Evolutionary conservation across 2,329 filamentous ascomycete genomes (phyloP).

Genomic region (Botrytis sinoallii): DNA sequence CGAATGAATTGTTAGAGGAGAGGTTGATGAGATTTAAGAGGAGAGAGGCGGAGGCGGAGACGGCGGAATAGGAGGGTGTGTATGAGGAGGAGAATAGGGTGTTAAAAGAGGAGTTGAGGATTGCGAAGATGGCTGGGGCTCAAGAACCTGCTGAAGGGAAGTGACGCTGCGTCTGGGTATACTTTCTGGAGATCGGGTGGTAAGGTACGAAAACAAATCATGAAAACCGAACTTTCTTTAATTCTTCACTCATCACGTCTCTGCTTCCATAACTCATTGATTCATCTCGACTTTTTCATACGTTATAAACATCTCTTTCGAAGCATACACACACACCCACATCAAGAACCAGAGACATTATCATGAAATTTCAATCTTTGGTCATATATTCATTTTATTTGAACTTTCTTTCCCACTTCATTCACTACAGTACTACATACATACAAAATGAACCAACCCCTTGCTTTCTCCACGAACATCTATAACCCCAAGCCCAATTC

Average conservation of each 20-base stretch:
- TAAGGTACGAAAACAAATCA: no score
- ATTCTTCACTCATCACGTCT: not conserved
- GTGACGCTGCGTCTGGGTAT: not conserved
- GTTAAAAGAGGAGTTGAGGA: not conserved
- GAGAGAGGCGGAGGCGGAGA: not conserved
- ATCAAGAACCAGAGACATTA: not conserved
- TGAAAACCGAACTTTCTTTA: not conserved
- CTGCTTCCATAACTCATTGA: not conserved
- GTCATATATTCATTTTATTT: not conserved
- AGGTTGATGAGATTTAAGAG: not conserved
- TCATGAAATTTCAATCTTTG: not conserved
- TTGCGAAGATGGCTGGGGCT: not conserved
- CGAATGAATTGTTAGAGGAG: not conserved
- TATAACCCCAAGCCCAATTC: not conserved
- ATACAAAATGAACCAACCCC: not conserved
- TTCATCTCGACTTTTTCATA: not conserved
- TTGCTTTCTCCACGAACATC: not conserved
- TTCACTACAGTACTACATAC: not conserved
- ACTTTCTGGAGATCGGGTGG: not conserved
- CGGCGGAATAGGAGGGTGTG: not conserved
- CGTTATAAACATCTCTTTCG: no score
- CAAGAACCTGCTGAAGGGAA: not conserved
- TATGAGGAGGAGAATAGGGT: not conserved
- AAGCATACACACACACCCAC: no score
- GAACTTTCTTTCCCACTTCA: not conserved